Conservation (phyloP, 108 stramenopile genomes). For the Nannochloropsis oceanica region DNA sequence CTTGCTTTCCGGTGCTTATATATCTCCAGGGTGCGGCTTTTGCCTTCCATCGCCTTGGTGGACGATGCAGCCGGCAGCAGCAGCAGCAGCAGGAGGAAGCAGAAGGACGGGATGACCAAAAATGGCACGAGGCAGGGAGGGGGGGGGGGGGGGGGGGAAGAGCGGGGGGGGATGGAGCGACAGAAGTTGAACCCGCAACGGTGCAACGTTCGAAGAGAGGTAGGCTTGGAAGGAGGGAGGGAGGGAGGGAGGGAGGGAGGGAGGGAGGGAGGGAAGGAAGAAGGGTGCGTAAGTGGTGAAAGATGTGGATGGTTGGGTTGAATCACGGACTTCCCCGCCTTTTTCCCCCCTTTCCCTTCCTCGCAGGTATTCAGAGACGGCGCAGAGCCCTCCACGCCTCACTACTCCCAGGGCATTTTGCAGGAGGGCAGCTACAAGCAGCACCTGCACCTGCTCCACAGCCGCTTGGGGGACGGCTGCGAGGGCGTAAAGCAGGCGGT, state of each 20-base stretch:
- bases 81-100: neutral
- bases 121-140: neutral
- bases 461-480: neutral
- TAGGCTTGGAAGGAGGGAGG: neutral
- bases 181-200: neutral
- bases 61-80: neutral
- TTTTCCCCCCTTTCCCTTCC: neutral
- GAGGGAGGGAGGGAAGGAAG: neutral
- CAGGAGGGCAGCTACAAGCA: neutral
- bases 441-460: neutral
- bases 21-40: neutral
- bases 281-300: neutral
- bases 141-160: neutral
- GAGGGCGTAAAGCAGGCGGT: neutral
- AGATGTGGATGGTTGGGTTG: no score
- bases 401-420: neutral
- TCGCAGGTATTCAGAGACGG: neutral
- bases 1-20: neutral
- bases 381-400: neutral
- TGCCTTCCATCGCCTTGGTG: neutral
- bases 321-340: neutral
- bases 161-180: neutral
- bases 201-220: neutral
- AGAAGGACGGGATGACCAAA: neutral
- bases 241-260: neutral